These are phyloP conservation scores for Tetrastigma voinierianum DNA, from an alignment of 164 flowering plant species.

Conservation along the genomic window DNA sequence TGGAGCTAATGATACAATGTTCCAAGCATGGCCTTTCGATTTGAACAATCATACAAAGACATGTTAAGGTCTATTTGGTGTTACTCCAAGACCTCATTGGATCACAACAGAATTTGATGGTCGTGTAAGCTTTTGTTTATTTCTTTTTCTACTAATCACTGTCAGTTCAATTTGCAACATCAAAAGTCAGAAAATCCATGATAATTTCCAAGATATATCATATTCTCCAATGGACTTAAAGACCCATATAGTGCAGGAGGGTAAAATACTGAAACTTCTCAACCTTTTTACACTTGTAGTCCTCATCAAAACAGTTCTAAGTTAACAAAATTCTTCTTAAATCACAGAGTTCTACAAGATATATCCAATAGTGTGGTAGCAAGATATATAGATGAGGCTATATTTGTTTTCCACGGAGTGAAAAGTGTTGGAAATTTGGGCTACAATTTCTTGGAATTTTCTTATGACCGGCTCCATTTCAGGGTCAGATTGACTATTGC, in stretches of 20 bases:
- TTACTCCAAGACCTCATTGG: slow-evolving; percentile 5
- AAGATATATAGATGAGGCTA: not conserved
- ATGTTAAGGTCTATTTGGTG: not conserved
- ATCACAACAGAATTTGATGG: slow-evolving; percentile 9
- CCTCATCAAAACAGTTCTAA: too few species aligned
- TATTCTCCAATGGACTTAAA: slow-evolving; percentile 15
- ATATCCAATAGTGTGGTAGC: too few species aligned
- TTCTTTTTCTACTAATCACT: too few species aligned
- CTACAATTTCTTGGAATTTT: too few species aligned
- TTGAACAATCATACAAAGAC: not conserved
- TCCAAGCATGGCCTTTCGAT: slow-evolving; percentile 7
- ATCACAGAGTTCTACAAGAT: too few species aligned
- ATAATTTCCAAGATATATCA: slow-evolving; percentile 13
- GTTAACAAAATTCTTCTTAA: not conserved
- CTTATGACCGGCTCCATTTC: too few species aligned
- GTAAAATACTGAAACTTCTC: too few species aligned
- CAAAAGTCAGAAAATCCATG: not conserved
- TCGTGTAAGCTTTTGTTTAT: slow-evolving; percentile 3
- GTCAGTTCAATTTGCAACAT: too few species aligned
- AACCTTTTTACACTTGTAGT: too few species aligned
- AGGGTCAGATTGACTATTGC: too few species aligned
- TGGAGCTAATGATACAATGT: slow-evolving; percentile 9
- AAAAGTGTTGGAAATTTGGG: too few species aligned
- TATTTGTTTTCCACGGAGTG: not conserved
- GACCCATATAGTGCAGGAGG: not conserved